Evolutionary conservation across 371 early-diverging fungal genomes (phyloP), one percentile per base, ranked within the genome.

Genomic region (Mortierella sp.): DNA sequence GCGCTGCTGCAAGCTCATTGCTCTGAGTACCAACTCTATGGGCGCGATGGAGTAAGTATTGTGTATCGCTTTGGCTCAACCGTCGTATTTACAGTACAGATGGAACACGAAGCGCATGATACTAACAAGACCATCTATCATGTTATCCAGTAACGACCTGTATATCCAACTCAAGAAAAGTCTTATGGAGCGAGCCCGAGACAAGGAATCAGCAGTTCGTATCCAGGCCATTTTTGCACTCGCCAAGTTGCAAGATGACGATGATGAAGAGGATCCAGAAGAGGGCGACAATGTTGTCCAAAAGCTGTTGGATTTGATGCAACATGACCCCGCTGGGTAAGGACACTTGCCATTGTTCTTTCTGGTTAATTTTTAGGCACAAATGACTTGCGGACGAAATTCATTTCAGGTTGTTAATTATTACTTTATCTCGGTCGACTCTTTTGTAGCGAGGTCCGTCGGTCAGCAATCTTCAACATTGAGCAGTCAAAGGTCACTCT

Each of bases 141-240:
- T 5, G 14, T 19, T n/a, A 29, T 43, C 55, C 80, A 95, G 94
- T 76, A 96, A 95, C 74, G 94, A 93, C 58, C 80, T 95, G 7
- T 96, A 95, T 80, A 87, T 89, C 72, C 85, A 92, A 24, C 85
- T 97, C 47, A 89, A 89, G 83, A 82, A 86, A 16, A 87, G 90
- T 40, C 88, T 97, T 22, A 86, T 90, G 77, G 93, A 93, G 73
- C 88, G 96, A 47, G 85, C 94, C 65, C 87, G 88, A 63, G 98
- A 97, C 80, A 96, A 95, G 78, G 98, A 97, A 72, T 76, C 95
- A 4, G 79, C 88, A 3, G 92, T 97, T 37, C 91, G 98, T 8
- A 91, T 91, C 8, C 93, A 96, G 63, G 96, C 96, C 5, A 95
- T 92, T 0, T 90, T 92, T 39, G 95, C 95, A 0, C 81, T 96